Evolutionary conservation across 2,329 filamentous ascomycete species (phyloP).

Genomic region (Neofusicoccum umdonicola): DNA sequence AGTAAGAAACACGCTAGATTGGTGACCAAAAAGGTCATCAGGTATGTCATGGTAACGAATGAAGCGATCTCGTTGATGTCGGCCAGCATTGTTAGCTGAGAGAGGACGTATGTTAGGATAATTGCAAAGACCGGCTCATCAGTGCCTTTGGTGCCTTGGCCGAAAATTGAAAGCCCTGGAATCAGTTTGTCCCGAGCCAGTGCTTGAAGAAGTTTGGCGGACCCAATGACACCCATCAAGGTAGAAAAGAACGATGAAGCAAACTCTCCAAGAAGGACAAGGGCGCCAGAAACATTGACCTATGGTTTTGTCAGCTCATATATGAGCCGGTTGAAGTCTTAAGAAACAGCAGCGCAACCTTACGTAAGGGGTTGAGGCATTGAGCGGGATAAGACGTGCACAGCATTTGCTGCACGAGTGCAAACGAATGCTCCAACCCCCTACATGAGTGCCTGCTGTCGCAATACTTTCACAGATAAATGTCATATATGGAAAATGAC

Average conservation of each 20-base stretch:
- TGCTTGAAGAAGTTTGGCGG: constrained; percentile 80
- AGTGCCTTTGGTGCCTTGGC: constrained; percentile 65
- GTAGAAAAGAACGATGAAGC: constrained; percentile 82
- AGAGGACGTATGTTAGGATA: constrained; percentile 69
- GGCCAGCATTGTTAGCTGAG: constrained; percentile 76
- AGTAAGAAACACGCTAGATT: constrained; percentile 84
- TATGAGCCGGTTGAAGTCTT: background rate
- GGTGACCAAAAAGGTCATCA: constrained; percentile 89
- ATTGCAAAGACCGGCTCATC: constrained; percentile 79
- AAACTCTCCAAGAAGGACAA: constrained; percentile 79
- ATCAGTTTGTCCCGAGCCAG: constrained; percentile 76
- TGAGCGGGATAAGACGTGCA: too few species aligned
- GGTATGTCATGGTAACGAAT: constrained; percentile 85
- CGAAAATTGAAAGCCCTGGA: constrained; percentile 72
- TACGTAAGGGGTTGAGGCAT: too few species aligned
- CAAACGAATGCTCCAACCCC: too few species aligned
- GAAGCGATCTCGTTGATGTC: constrained; percentile 87
- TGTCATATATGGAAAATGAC: background rate
- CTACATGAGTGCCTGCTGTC: too few species aligned
- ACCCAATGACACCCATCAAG: constrained; percentile 82
- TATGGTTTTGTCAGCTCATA: constrained; percentile 22
- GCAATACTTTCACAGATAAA: too few species aligned
- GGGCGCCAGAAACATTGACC: constrained; percentile 70
- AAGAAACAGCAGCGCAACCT: too few species aligned
- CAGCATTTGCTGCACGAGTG: too few species aligned